Evolutionary conservation across 495 filamentous ascomycete species (phyloP).

Genomic region (Penicillium waksmanii): DNA sequence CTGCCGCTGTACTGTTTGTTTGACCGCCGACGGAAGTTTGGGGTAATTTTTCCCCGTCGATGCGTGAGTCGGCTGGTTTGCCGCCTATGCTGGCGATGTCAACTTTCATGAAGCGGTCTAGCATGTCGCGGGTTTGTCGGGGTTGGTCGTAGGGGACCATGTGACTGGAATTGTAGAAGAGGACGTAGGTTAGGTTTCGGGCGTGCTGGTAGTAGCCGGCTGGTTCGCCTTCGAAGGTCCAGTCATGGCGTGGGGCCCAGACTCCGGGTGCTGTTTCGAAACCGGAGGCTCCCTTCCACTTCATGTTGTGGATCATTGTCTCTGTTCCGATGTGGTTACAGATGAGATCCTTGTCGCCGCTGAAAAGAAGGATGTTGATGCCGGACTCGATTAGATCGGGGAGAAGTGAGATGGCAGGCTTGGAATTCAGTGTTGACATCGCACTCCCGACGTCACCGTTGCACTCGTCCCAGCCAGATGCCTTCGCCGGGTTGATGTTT

Average conservation of each 20-base stretch:
- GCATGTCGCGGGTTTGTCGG: conserved; percentile 88
- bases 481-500: conserved; percentile 80
- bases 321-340: conserved; percentile 98
- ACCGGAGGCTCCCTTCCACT: conserved; percentile 87
- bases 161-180: conserved; percentile 93
- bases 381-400: conserved; percentile 73
- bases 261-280: conserved; percentile 89
- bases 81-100: conserved; percentile 93
- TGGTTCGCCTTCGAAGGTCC: conserved; percentile 90
- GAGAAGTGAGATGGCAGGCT: conserved; percentile 72
- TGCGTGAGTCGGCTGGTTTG: conserved; percentile 75
- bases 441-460: conserved; percentile 69
- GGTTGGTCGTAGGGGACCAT: conserved; percentile 98
- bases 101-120: conserved; percentile 93
- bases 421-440: conserved; percentile 70
- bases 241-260: conserved; percentile 88
- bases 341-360: conserved; percentile 90
- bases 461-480: conserved; percentile 91
- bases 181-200: conserved; percentile 91
- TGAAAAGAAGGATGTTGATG: conserved; percentile 83
- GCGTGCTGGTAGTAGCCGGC: conserved; percentile 94
- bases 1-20: conserved; percentile 74
- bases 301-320: conserved; percentile 84
- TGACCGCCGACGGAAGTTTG: conserved; percentile 88
- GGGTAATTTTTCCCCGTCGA: conserved; percentile 85